A percentile compares a stretch with the other conserved stretches of the same genome.
These are phyloP conservation scores for Theobroma cacao DNA, from an alignment of 345 rosid genomes.

Conservation along the genomic window DNA sequence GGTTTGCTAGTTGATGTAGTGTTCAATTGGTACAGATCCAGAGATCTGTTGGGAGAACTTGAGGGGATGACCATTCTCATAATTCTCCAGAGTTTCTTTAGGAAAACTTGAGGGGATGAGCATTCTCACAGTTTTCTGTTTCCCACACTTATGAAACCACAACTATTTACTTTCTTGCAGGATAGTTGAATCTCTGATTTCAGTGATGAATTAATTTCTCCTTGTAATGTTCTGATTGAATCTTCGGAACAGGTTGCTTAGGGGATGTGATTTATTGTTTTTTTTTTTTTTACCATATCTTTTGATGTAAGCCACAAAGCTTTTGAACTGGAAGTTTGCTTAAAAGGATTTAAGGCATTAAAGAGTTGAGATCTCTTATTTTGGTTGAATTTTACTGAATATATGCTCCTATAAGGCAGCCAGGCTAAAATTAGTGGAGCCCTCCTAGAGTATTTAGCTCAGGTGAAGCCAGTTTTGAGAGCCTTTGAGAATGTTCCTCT, in stretches of 20 bases:
- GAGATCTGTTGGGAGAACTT: neutral
- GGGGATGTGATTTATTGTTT: neutral
- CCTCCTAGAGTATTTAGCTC: neutral
- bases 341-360: neutral
- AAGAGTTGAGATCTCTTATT: neutral
- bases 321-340: neutral
- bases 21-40: neutral
- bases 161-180: neutral
- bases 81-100: no score
- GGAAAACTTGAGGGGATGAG: constrained; percentile 2
- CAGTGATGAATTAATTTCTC: neutral
- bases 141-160: neutral
- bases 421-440: no score
- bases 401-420: no score
- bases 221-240: neutral
- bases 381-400: neutral
- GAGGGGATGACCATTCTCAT: neutral
- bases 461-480: neutral
- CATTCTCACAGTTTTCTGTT: neutral
- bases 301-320: neutral
- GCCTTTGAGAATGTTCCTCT: neutral
- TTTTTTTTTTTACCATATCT: neutral
- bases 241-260: neutral
- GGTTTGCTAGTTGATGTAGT: neutral
- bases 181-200: neutral